Base-by-base conservation (phyloP, 805 yeast genomes). In the Clavispora fructus region DNA sequence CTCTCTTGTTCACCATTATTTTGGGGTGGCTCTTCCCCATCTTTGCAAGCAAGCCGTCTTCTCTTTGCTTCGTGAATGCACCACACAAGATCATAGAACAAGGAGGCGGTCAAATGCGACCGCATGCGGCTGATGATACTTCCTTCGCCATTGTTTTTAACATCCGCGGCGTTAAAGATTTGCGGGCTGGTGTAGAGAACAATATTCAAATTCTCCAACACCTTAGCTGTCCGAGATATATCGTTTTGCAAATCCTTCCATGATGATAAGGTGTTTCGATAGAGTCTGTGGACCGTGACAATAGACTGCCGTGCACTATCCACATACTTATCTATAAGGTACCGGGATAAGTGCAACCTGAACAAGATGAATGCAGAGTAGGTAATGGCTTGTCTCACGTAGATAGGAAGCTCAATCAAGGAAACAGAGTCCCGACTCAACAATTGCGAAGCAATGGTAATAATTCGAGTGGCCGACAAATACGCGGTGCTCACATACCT, bases 171-270 rank as follows among this genome's bases (percentile, higher is more conserved):
- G 3, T 82, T 75, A 56, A 89, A 85, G 7, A 91, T 72, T 44
- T 89, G 91, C 1, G 97, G 96, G 58, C 88, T 89, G 0, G 95
- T 86, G 48, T 87, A 84, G 39, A 91, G 73, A 7, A 88, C 96
- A 60, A 86, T 85, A 61, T 91, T 91, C 57, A 91, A 73, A 59
- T 89, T 88, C 57, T 91, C 97, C 56, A 91, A 72, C 8, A 90
- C 92, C 52, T 87, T 88, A 2, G 97, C 97, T 0, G 95, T 87
- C 62, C 97, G 75, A 2, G 95, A 84, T 29, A 91, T 85, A 65
- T 91, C 97, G 66, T 88, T 90, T 50, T 88, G 88, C 35, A 90
- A 86, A 42, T 85, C 86, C 52, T 87, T 83, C 97, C 97, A 91
- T 7, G 95, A 91, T 4, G 94, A 83, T 33, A 89, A 71, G 64